A percentile compares a stretch with the other conserved stretches of the same genome.
phyloP scores from a whole-genome alignment of 805 yeast genomes.

The Debaryomyces hansenii region DNA sequence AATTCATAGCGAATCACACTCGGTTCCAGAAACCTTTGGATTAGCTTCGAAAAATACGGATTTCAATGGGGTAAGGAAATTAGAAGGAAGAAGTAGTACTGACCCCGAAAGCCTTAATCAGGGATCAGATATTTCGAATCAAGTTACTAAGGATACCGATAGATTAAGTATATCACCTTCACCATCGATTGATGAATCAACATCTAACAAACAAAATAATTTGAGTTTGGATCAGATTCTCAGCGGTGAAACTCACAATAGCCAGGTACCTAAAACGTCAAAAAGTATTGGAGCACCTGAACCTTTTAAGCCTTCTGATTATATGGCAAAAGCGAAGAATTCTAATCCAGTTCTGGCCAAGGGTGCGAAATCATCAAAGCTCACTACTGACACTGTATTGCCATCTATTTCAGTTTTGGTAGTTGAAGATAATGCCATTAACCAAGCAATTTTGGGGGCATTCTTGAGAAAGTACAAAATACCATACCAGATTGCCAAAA shows the following conservation, averaged over 20 bases:
- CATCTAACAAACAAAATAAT: neutral
- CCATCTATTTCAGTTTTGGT: conserved; percentile 89
- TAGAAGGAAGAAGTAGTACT: neutral
- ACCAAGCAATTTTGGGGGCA: conserved; percentile 87
- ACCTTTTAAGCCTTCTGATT: neutral
- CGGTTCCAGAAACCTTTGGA: neutral
- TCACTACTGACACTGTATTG: conserved; percentile 61
- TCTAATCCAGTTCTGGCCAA: neutral
- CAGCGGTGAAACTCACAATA: neutral
- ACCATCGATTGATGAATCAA: conserved; percentile 7
- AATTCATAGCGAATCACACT: conserved; percentile 2
- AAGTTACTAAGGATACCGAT: neutral
- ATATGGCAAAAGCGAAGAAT: neutral
- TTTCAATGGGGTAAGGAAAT: neutral
- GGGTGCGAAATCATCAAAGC: conserved; percentile 13
- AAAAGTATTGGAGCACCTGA: neutral
- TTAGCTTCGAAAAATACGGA: no score
- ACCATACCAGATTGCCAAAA: conserved; percentile 81
- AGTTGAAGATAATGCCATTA: conserved; percentile 95
- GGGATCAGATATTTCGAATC: neutral
- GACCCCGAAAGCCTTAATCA: neutral
- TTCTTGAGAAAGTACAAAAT: conserved; percentile 84
- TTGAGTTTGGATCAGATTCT: neutral
- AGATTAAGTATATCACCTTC: conserved; percentile 10
- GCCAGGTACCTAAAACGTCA: neutral